Evolutionary conservation across 2,329 filamentous ascomycete genomes (phyloP), one percentile per base, ranked within the genome.

Genomic region (Ophiostoma australiae): DNA sequence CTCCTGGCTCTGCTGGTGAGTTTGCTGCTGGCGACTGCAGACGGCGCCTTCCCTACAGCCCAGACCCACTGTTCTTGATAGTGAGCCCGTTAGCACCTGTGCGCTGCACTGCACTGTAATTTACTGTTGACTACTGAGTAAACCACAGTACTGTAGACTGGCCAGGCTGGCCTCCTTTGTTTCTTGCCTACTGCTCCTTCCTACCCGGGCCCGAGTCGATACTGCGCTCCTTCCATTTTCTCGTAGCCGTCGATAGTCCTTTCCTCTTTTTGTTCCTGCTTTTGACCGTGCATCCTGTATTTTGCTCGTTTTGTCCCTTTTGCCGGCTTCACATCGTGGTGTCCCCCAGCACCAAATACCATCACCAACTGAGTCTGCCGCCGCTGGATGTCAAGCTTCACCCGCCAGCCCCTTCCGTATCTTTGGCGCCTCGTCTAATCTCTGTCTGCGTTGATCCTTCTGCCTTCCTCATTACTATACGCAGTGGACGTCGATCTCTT

Each of bases 391-490:
- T 6, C 27, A 37, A 35, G 61, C 61, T 33, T 35, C 27, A 33
- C 61, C 23, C 15, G 17, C 61, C 61, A 63, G 23, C 27, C 58
- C 31, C 58, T 65, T 65, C 31, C 58, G 37, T 65, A 65, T 65
- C 61, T 65, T n/a, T n/a, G 61, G 31, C 20, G 61, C 61, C 61
- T 37, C 3, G 33, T 35, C 31, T 27, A 13, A 33, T 58, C 52
- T 7, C 3, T 15, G n/a, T 27, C 7, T 58, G 10, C 13, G n/a
- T 13, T 15, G 7, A n/a, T 55, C 8, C 20, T 48, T 48, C 17
- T 48, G 17, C 44, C 44, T 4, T 23, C 3, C n/a, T n/a, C 44
- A 6, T 11, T 48, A 5, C 37, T 44, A 31, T 31, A 31, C 48
- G 15, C 48, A 27, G 31, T n/a, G 4, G 20, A 13, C 52, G 11